These are phyloP conservation scores for Penicillium verhagenii DNA, from an alignment of 495 filamentous ascomycete genomes.

Conservation along the genomic window DNA sequence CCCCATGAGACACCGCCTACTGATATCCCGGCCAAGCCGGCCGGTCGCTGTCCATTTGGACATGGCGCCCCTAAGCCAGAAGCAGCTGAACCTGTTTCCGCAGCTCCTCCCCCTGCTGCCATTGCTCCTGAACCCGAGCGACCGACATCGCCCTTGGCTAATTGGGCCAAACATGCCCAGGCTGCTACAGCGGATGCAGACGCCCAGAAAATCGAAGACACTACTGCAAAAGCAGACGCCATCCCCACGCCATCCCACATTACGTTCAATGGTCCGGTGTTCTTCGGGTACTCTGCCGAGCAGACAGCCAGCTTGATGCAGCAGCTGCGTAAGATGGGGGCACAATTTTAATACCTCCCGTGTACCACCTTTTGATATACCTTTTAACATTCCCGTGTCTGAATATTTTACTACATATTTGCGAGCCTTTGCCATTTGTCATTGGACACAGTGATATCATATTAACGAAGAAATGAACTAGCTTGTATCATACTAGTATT, in stretches of 20 bases:
- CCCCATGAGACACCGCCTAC: constrained; percentile 7
- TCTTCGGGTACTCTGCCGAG: constrained; percentile 82
- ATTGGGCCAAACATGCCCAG: constrained; percentile 13
- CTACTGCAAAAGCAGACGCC: constrained; percentile 5
- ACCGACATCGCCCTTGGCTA: constrained; percentile 3
- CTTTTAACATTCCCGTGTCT: background rate
- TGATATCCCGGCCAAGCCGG: constrained; percentile 21
- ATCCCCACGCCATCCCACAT: constrained; percentile 51
- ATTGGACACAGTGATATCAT: constrained; percentile 9
- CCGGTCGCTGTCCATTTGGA: constrained; percentile 52
- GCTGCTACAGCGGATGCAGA: constrained; percentile 5
- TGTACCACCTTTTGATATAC: constrained; percentile 4
- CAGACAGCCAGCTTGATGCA: constrained; percentile 71
- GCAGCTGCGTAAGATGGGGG: constrained; percentile 33
- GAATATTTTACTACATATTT: background rate
- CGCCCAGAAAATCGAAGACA: constrained; percentile 14
- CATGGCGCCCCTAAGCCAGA: constrained; percentile 34
- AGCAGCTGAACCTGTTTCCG: background rate
- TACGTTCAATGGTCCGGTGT: constrained; percentile 83
- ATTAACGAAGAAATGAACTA: constrained; percentile 23
- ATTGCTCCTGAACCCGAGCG: background rate
- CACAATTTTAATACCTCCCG: constrained; percentile 1
- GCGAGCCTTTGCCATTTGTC: background rate
- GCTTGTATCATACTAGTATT: background rate
- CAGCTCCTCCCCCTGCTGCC: background rate